Evolutionary conservation across 768 basidiomycete species (phyloP), one percentile per base, ranked within the genome.

Genomic region (Amanita pallidorosea): DNA sequence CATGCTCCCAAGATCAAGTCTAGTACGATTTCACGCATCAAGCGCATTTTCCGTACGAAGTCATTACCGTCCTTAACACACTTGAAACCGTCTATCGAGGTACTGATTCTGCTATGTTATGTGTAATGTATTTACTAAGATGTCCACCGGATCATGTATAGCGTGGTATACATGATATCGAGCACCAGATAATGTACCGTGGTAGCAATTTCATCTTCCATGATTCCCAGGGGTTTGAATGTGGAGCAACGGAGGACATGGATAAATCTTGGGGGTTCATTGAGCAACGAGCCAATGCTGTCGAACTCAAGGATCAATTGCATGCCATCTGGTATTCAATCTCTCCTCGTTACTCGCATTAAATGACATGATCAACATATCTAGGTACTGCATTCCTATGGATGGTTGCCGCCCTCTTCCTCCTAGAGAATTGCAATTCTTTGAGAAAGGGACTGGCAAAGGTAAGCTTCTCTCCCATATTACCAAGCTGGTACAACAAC

Each of bases 221-320:
- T 36, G 70, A 73, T 49, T 73, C 71, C 18, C 51, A 61, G 41
- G 71, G 70, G 5, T 69, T 73, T 45, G 68, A 72, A 56, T 51
- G 65, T 17, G 70, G 70, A 4, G 56, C 55, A 3, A 54, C 20
- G 1, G 53, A 55, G 1, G 65, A 72, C 50, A 50, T 70, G 2
- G 47, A 60, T 2, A 59, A 45, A 5, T 61, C 70, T 17, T 56
- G 54, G 40, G 34, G 41, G 2, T 73, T 73, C 53, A 60, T 73
- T 13, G 18, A 49, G 13, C 17, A 59, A 18, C 51, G 61, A 7
- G 53, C 66, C 0, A 56, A 57, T 3, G 37, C 45, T 1, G 51
- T 17, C 1, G 45, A 54, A 7, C 46, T 64, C 0, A 38, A 57
- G 8, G 49, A 68, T 31, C 63, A 63, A 29, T 41, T 73, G 15